Evolutionary conservation across 2,329 filamentous ascomycete genomes (phyloP), one percentile per base, ranked within the genome.

Genomic region (Ramichloridium luteum): DNA sequence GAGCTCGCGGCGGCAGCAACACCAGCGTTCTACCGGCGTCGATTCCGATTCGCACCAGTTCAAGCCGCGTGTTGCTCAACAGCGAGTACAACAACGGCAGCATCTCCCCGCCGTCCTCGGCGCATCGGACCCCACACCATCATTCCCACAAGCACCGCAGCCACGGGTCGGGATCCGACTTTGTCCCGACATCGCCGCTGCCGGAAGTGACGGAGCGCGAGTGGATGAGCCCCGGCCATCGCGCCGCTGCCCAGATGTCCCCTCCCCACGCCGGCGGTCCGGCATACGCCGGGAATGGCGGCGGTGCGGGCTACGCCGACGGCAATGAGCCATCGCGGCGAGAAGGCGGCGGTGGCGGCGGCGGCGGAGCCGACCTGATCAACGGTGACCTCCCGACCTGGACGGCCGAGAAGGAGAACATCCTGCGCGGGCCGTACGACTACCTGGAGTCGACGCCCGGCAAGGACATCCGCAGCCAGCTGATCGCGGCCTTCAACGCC

Each of bases 401-500:
- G 82, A 74, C 71, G 5, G 57, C 65, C 2, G 71, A 80, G 47
- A 88, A 90, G 61, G 81, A 90, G 55, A 73, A 72, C 54, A 76
- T 88, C 38, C 62, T 92, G 32, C 64, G 77, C 28, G 83, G 77
- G 0, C 84, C 84, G 1, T 93, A 75, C 48, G 77, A 88, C 50
- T 92, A 93, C 55, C 68, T 90, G 39, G 70, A 76, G 48, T 70
- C 72, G 27, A 77, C 85, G 41, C 81, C 82, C 0, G 84, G 84
- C 42, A 90, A 92, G 59, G 81, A 90, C 56, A 80, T 93, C 51
- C 75, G 85, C 43, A 70, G 77, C 27, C 77, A 82, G 59, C 67
- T 88, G 47, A 84, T 92, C 49, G 70, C 68, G 26, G 78, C 82
- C 26, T 92, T 92, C 65, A 84, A 92, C 52, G 68, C 68, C 31